Percentiles rank a stretch among this genome's conserved stretches.
These are phyloP conservation scores for Schizophyllum amplum DNA, from an alignment of 1,284 basidiomycete genomes.

Conservation along the genomic window DNA sequence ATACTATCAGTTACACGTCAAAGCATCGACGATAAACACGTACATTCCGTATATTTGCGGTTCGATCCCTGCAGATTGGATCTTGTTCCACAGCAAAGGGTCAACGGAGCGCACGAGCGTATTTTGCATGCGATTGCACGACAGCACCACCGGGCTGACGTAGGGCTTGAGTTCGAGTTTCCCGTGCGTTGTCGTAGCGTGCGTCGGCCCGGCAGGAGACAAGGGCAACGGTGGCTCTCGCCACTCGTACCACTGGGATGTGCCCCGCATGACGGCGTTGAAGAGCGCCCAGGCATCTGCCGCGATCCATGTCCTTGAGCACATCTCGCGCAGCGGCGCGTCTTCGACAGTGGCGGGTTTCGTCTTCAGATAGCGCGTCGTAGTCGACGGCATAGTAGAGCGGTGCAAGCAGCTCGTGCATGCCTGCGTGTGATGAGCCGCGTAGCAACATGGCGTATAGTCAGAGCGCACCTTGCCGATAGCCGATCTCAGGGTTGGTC, in stretches of 20 bases:
- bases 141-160: conserved; percentile 73
- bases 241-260: conserved; percentile 88
- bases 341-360: conserved; percentile 17
- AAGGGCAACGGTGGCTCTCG: conserved; percentile 35
- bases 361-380: conserved; percentile 52
- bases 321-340: conserved; percentile 42
- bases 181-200: conserved; percentile 15
- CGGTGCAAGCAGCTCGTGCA: conserved; percentile 91
- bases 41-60: conserved; percentile 94
- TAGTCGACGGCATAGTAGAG: conserved; percentile 76
- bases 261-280: conserved; percentile 65
- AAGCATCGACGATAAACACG: conserved; percentile 21
- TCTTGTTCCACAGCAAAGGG: conserved; percentile 66
- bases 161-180: conserved; percentile 49
- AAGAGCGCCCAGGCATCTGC: conserved; percentile 86
- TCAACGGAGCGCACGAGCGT: conserved; percentile 71
- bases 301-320: conserved; percentile 61
- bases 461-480: conserved; percentile 75
- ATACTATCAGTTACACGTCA: conserved; percentile 5
- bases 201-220: not conserved
- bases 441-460: not conserved
- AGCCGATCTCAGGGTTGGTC: conserved; percentile 74
- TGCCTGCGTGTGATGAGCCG: conserved; percentile 35
- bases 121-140: conserved; percentile 73
- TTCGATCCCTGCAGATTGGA: conserved; percentile 78